Evolutionary conservation across 352 stramenopile species (phyloP).

Genomic region (Phytophthora melonis): DNA sequence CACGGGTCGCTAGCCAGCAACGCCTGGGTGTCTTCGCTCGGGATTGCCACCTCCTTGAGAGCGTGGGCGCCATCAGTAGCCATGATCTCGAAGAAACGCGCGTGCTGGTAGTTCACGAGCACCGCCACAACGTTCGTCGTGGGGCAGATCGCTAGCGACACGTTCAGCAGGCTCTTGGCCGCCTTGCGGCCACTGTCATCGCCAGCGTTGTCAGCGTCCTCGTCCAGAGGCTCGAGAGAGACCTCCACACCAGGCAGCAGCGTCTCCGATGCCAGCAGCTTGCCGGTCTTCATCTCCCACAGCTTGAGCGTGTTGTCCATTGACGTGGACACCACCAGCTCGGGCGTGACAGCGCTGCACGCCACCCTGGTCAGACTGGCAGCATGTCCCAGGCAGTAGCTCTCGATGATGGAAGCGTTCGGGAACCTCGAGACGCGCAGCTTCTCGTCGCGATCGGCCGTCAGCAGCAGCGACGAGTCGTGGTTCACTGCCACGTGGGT

Average conservation of each 20-base stretch:
- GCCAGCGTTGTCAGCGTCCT: slow-evolving; percentile 19
- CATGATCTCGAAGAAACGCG: slow-evolving; percentile 72
- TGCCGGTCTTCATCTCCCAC: slow-evolving; percentile 63
- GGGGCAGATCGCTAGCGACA: slow-evolving; percentile 68
- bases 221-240: slow-evolving; percentile 37
- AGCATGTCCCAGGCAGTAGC: slow-evolving; percentile 85
- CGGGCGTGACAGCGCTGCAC: slow-evolving; percentile 48
- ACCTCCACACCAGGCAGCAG: slow-evolving; percentile 48
- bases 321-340: slow-evolving; percentile 75
- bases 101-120: slow-evolving; percentile 55
- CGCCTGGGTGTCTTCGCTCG: slow-evolving; percentile 39
- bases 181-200: slow-evolving; percentile 39
- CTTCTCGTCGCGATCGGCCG: slow-evolving; percentile 87
- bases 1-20: slow-evolving; percentile 57
- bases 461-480: slow-evolving; percentile 70
- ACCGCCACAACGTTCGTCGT: slow-evolving; percentile 66
- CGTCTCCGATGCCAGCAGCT: slow-evolving; percentile 62
- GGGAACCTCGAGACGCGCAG: slow-evolving; percentile 87
- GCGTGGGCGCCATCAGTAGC: slow-evolving; percentile 20
- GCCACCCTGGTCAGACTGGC: slow-evolving; percentile 73
- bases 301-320: slow-evolving; percentile 88
- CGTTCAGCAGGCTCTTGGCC: slow-evolving; percentile 60
- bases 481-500: slow-evolving; percentile 70
- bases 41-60: slow-evolving; percentile 40
- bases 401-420: slow-evolving; percentile 74